These are phyloP conservation scores for Xerocomellus intermedius DNA, from an alignment of 768 basidiomycete genomes.

Conservation along the genomic window DNA sequence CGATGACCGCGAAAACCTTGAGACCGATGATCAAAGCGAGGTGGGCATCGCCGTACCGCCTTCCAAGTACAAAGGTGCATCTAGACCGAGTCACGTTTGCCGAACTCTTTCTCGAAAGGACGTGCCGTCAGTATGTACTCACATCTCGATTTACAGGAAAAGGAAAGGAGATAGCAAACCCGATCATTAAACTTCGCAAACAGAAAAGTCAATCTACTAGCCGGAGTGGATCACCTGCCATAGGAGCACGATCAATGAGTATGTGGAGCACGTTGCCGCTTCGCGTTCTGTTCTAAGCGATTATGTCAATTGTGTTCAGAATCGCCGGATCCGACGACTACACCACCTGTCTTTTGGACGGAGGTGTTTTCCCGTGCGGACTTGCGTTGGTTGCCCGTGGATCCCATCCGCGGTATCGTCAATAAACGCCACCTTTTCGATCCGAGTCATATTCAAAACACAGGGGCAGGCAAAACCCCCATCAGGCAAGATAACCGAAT, in stretches of 20 bases:
- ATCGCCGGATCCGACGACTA: constrained; percentile 50
- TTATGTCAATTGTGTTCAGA: constrained; percentile 26
- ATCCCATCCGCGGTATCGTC: constrained; percentile 78
- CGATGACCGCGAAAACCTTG: constrained; percentile 22
- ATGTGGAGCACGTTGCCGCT: constrained; percentile 9
- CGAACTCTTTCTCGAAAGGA: not conserved
- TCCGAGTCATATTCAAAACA: constrained; percentile 44
- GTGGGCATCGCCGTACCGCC: constrained; percentile 34
- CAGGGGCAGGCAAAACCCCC: constrained; percentile 10
- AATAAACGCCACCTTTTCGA: constrained; percentile 83
- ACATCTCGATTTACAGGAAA: constrained; percentile 40
- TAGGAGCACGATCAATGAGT: constrained; percentile 18
- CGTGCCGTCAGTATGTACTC: constrained; percentile 5
- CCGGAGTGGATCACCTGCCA: constrained; percentile 33
- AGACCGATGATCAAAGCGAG: constrained; percentile 37
- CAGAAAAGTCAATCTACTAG: constrained; percentile 48
- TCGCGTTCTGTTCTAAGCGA: constrained; percentile 19
- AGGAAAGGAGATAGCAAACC: constrained; percentile 55
- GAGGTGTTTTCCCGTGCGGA: constrained; percentile 95
- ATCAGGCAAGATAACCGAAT: constrained; percentile 70
- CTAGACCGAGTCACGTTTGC: constrained; percentile 10
- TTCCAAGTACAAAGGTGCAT: constrained; percentile 36
- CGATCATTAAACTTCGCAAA: constrained; percentile 59
- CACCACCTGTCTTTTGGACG: constrained; percentile 92
- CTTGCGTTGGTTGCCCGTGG: constrained; percentile 88